phyloP scores from a whole-genome alignment of 345 rosid species.

The Acer negundo region DNA sequence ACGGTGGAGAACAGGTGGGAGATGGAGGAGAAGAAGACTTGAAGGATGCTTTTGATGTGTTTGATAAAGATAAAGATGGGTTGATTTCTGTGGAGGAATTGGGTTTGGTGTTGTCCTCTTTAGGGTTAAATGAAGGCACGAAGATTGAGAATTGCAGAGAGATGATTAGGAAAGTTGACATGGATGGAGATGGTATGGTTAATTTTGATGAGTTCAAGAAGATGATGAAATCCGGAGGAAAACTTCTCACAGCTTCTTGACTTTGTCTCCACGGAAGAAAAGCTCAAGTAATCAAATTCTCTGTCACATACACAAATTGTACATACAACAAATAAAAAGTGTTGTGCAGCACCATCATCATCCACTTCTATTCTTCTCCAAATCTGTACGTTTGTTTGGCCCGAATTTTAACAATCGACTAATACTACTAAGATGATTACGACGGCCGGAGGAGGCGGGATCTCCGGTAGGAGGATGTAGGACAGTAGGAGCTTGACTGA shows the following conservation, averaged over 20 bases:
- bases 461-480: neutral
- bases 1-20: neutral
- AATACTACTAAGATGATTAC: neutral
- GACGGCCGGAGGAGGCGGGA: neutral
- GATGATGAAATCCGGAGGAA: conserved; percentile 54
- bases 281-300: conserved; percentile 9
- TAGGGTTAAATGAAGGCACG: conserved; percentile 58
- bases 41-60: conserved; percentile 66
- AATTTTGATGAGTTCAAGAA: conserved; percentile 51
- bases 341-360: neutral
- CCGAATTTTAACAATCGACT: neutral
- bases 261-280: neutral
- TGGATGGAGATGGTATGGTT: conserved; percentile 72
- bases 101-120: conserved; percentile 45
- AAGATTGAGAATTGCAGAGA: conserved; percentile 51
- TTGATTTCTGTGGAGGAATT: conserved; percentile 61
- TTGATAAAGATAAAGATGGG: conserved; percentile 64
- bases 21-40: conserved; percentile 31
- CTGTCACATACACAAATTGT: neutral
- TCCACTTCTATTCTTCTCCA: neutral
- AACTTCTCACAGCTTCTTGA: conserved; percentile 9
- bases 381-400: neutral
- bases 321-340: neutral
- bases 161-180: conserved; percentile 64
- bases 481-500: neutral